phyloP scores from a whole-genome alignment of 176 grass and related monocot genomes.

The Phoenix roebelenii region DNA sequence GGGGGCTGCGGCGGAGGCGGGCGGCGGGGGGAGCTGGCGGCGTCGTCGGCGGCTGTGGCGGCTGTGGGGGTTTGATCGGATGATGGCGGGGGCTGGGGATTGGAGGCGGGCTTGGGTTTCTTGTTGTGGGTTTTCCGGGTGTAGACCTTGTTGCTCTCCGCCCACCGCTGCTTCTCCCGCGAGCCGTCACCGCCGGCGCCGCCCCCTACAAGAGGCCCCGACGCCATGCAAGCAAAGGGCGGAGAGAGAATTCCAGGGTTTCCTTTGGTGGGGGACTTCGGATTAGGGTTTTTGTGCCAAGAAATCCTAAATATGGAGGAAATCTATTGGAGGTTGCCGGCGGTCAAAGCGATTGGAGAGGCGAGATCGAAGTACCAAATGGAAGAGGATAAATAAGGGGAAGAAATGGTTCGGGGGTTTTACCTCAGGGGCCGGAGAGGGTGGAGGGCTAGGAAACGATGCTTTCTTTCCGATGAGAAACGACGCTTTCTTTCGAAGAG shows the following conservation, averaged over 20 bases:
- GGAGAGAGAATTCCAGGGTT: neutral
- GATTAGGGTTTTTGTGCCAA: no score
- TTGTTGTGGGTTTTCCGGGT: constrained; percentile 61
- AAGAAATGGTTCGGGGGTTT: no score
- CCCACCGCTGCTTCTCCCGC: constrained; percentile 33
- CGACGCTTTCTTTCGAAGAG: no score
- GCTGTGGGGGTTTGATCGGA: constrained; percentile 3
- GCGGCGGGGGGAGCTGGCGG: constrained; percentile 1
- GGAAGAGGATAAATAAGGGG: no score
- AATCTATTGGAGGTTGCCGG: no score
- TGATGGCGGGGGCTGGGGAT: constrained; percentile 19
- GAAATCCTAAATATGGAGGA: no score
- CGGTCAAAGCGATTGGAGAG: no score
- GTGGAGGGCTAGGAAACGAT: no score
- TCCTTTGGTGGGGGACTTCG: no score
- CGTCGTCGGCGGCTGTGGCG: constrained; percentile 12
- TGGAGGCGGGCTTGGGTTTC: constrained; percentile 38
- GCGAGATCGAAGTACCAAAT: no score
- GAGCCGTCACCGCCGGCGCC: constrained; percentile 11
- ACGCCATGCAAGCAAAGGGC: constrained; percentile 40
- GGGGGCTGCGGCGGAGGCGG: neutral
- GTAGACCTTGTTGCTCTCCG: constrained; percentile 59
- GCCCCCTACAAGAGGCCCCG: constrained; percentile 24
- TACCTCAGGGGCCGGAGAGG: no score
- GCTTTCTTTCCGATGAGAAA: no score